Conservation (phyloP, 78 protist species). For the Cavenderia fasciculata region DNA sequence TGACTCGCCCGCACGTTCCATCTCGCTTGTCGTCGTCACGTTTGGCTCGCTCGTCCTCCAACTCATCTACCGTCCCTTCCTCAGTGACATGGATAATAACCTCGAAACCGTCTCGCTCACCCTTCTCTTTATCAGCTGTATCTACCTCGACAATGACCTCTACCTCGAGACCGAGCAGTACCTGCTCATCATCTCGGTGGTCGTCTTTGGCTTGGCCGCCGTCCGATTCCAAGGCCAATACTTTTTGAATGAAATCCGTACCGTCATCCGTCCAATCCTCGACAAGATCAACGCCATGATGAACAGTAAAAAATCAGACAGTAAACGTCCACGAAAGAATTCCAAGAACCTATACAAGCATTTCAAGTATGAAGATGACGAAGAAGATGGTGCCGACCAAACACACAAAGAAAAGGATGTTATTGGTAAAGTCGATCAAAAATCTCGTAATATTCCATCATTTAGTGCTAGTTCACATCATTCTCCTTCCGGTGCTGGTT, state of each 20-base stretch:
- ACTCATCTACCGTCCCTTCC: conserved; percentile 44
- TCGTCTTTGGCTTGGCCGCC: conserved; percentile 3
- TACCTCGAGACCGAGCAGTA: conserved; percentile 46
- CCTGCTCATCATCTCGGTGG: conserved; percentile 5
- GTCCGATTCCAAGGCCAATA: conserved; percentile 24
- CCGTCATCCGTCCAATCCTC: not conserved
- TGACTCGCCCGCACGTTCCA: conserved; percentile 4
- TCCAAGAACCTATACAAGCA: no score
- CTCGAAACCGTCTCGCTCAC: conserved; percentile 48
- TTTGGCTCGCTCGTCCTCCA: conserved; percentile 28
- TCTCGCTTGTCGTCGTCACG: not conserved
- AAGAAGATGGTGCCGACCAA: no score
- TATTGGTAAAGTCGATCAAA: no score
- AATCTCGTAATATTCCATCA: no score
- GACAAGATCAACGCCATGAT: no score
- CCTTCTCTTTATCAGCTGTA: conserved; percentile 34
- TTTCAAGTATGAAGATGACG: no score
- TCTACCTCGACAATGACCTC: conserved; percentile 47
- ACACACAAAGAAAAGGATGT: no score
- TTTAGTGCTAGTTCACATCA: no score
- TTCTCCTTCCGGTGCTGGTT: no score
- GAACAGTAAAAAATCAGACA: no score
- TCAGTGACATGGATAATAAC: conserved; percentile 14
- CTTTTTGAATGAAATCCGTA: not conserved
- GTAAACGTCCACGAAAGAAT: no score